phyloP scores from a whole-genome alignment of 2,329 filamentous ascomycete species.

The Microcyclosporella mali region DNA sequence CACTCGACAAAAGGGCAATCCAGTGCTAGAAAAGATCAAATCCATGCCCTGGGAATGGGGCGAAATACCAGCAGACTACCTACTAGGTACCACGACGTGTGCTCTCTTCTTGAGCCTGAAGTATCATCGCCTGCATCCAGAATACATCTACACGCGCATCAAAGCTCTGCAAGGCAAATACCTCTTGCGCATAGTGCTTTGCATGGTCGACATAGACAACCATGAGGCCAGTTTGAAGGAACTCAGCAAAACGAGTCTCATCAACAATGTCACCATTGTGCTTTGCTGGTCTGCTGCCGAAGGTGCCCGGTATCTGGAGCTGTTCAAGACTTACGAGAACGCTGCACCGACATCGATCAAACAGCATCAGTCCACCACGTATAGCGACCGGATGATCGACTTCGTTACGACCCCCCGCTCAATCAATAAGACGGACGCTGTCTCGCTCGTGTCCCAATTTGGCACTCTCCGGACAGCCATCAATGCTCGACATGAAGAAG shows the following conservation, averaged over 20 bases:
- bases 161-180: slow-evolving; percentile 78
- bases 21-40: slow-evolving; percentile 75
- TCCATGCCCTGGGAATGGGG: slow-evolving; percentile 92
- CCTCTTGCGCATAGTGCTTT: slow-evolving; percentile 75
- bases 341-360: slow-evolving; percentile 75
- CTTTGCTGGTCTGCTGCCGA: slow-evolving; percentile 93
- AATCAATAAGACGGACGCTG: slow-evolving; percentile 91
- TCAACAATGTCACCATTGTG: slow-evolving; percentile 88
- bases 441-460: slow-evolving; percentile 85
- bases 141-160: slow-evolving; percentile 95
- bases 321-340: slow-evolving; percentile 92
- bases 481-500: slow-evolving; percentile 80
- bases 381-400: slow-evolving; percentile 80
- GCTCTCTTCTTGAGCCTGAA: slow-evolving; percentile 91
- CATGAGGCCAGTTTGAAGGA: slow-evolving; percentile 87
- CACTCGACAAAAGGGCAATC: slow-evolving; percentile 89
- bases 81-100: slow-evolving; percentile 79
- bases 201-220: slow-evolving; percentile 91
- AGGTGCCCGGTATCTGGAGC: slow-evolving; percentile 85
- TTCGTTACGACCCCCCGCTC: slow-evolving; percentile 86
- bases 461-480: slow-evolving; percentile 80
- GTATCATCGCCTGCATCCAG: slow-evolving; percentile 93
- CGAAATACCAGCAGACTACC: slow-evolving; percentile 92
- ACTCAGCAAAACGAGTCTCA: slow-evolving; percentile 81
- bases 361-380: slow-evolving; percentile 75